phyloP scores from a whole-genome alignment of 257 asterid species.

The Solanum pennellii region DNA sequence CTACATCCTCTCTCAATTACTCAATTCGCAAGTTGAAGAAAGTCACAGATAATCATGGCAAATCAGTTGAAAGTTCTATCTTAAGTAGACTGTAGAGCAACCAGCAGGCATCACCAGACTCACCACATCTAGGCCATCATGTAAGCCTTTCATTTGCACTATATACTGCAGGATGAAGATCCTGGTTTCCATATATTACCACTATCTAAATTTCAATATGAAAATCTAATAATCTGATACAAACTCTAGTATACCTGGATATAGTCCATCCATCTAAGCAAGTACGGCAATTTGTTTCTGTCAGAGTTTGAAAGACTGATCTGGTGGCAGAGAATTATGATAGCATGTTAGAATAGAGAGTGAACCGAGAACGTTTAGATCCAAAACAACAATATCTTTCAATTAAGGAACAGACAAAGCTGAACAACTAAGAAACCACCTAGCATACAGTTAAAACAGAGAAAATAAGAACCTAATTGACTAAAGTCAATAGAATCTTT shows the following conservation, averaged over 20 bases:
- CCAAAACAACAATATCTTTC: neutral
- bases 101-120: neutral
- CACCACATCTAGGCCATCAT: neutral
- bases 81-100: neutral
- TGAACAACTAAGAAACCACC: neutral
- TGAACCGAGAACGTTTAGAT: neutral
- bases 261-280: conserved; percentile 79
- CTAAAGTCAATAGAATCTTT: neutral
- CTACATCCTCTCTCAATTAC: neutral
- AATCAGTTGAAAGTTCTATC: neutral
- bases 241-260: conserved; percentile 53
- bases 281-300: conserved; percentile 52
- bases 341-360: neutral
- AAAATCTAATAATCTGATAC: neutral
- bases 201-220: neutral
- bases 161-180: neutral
- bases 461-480: neutral
- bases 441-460: neutral
- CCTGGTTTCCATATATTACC: neutral
- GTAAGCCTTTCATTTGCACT: neutral
- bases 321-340: conserved; percentile 21
- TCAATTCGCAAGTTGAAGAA: neutral
- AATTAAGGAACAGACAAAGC: neutral
- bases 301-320: conserved; percentile 45
- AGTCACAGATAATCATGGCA: neutral